These are phyloP conservation scores for Teunomyces atbi DNA, from an alignment of 805 yeast species.

Conservation along the genomic window DNA sequence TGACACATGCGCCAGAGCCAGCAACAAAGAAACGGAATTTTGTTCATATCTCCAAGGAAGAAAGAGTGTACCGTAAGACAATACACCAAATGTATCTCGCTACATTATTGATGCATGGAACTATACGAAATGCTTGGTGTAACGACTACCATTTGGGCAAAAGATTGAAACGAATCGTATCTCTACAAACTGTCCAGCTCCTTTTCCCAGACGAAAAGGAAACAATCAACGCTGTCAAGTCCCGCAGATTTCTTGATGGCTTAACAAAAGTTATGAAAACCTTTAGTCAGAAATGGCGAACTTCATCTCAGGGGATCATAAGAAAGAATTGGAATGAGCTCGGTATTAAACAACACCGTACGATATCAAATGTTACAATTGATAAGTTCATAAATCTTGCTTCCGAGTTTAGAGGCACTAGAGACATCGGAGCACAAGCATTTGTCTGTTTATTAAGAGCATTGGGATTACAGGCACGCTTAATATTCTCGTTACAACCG, in stretches of 20 bases:
- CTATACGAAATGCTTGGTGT: conserved; percentile 72
- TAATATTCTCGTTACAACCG: conserved; percentile 84
- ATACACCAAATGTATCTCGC: conserved; percentile 61
- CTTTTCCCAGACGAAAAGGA: conserved; percentile 26
- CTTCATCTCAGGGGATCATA: conserved; percentile 40
- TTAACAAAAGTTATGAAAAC: conserved; percentile 61
- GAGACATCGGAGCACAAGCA: conserved; percentile 84
- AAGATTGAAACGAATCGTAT: conserved; percentile 45
- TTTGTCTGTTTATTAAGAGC: conserved; percentile 75
- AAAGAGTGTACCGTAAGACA: conserved; percentile 48
- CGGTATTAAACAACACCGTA: conserved; percentile 18
- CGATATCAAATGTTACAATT: conserved; percentile 29
- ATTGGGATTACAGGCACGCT: conserved; percentile 65
- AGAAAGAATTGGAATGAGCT: conserved; percentile 37
- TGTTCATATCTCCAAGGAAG: conserved; percentile 50
- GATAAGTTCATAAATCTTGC: conserved; percentile 46
- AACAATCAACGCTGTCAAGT: conserved; percentile 35
- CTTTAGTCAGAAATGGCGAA: conserved; percentile 58
- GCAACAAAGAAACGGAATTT: conserved; percentile 24
- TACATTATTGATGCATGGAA: conserved; percentile 65
- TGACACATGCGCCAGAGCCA: conserved; percentile 12
- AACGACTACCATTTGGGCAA: conserved; percentile 44
- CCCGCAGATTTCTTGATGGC: conserved; percentile 75
- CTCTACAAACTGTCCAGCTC: conserved; percentile 45
- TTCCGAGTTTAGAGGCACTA: conserved; percentile 55